Evolutionary conservation across 257 asterid genomes (phyloP).

Genomic region (Cordia subcordata): DNA sequence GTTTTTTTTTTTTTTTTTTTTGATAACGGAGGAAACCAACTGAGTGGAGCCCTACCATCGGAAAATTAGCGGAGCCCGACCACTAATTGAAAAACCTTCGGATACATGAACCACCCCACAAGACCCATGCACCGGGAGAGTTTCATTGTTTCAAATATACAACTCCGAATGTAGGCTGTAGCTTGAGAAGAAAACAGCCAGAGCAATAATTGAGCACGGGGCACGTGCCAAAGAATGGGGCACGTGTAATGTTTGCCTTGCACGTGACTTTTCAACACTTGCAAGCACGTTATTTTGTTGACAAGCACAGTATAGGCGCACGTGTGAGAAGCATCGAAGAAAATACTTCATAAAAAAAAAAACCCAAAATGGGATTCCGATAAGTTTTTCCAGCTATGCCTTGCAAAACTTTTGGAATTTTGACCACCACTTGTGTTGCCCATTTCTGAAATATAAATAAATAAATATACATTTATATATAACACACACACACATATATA

Average conservation of each 20-base stretch:
- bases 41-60: too few species aligned
- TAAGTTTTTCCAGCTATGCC: slow-evolving; percentile 29
- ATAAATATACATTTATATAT: too few species aligned
- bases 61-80: too few species aligned
- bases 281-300: slow-evolving; percentile 45
- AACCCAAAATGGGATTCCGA: slow-evolving; percentile 20
- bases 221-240: slow-evolving; percentile 36
- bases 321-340: slow-evolving; percentile 57
- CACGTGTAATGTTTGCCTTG: slow-evolving; percentile 34
- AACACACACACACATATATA: too few species aligned
- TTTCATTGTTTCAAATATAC: too few species aligned
- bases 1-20: too few species aligned
- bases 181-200: background rate
- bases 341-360: background rate
- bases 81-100: too few species aligned
- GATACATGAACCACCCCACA: too few species aligned
- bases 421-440: background rate
- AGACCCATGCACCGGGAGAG: too few species aligned
- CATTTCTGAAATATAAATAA: background rate
- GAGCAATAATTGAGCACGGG: background rate
- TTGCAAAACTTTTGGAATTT: background rate
- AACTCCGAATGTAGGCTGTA: too few species aligned
- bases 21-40: too few species aligned
- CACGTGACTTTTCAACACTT: slow-evolving; percentile 51
- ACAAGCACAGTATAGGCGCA: slow-evolving; percentile 36